Evolutionary conservation across 1,139 yeast species (phyloP), one percentile per base, ranked within the genome.

Genomic region (Saccharomyces hybrid): DNA sequence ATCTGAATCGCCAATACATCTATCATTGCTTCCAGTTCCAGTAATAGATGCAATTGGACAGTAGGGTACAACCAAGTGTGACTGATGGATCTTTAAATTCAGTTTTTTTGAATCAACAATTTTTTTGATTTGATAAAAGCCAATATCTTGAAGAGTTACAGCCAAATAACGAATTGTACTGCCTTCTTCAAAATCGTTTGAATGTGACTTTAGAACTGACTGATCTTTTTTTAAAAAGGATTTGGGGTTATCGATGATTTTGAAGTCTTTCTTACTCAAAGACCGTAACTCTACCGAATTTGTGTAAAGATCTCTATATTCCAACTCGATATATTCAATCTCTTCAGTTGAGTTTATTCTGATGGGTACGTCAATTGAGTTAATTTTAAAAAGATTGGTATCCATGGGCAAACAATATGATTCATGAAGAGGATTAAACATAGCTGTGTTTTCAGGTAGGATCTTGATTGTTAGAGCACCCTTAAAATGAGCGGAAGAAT

Each of bases 401-500:
- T 71, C 70, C 49, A 71, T 59, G 50, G 82, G 82, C 49, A 89
- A 67, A 70, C 98, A 91, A 56, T 77, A 78, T 13, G 81, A 77
- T 46, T 79, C 80, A 49, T 78, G 80, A 60, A 83, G 81, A 1
- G 97, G 97, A 60, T 91, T 89, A 65, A 95, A 74, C 62, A 78
- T 76, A 2, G 95, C 96, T 0, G 95, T 85, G 47, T 96, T 87
- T 67, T 93, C 98, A 0, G 99, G 99, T 47, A 95, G 74, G 61
- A 88, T 88, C 62, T 91, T 87, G 60, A 93, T 85, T 2, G 93
- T 87, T 64, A 88, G 87, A 55, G 82, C 82, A 51, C 98, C 99
- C 62, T 82, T 84, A 65, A 93, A 86, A 67, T 90, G 95, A 2
- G 84, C 73, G 34, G 88, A 79, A 54, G 84, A 77, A 61, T 88